Evolutionary conservation across 148 eudicot species (phyloP), one percentile per base, ranked within the genome.

Genomic region (Rhododendron henanense): DNA sequence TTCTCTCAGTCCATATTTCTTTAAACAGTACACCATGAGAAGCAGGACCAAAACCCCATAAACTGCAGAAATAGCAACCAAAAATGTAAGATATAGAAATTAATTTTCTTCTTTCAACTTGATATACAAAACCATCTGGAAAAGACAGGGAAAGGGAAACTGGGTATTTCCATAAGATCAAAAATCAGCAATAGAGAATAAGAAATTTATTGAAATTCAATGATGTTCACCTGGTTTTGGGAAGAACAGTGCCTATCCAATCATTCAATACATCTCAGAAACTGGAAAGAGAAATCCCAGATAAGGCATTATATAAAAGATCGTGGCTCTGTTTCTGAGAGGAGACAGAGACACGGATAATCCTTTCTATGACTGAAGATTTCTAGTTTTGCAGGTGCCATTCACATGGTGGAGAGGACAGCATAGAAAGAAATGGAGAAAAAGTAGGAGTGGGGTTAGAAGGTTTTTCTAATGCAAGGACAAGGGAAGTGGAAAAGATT

Each of bases 241-340:
- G 81, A 35, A 37, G 73, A 76, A 4, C 39, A 39, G 35, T 14
- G 55, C 61, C 81, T 55, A 75, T 39, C 18, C 81, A 75, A 75
- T 84, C 81, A 75, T 47, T 84, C 81, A 74, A 84, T 84, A 78
- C 44, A 47, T 84, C 65, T 16, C 61, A 48, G 23, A 48, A 71
- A 39, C 23, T 3, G 25, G 51, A 41, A 31, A 73, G 37, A 5
- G 23, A 65, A 65, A 23, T 37, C 18, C 14, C 84, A 82, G 63
- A 10, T 28, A 16, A 47, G 44, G 76, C 35, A 31, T 15, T 15
- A n/a, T n/a, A n/a, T n/a, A 16, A 80, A 41, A 53, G 82, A 50
- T 16, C 50, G 14, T 3, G n/a, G 33, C 10, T 33, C 0, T 3
- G 13, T 59, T 19, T 57, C 19, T 10, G 18, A 35, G 25, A 48